These are phyloP conservation scores for Eucalyptus urophylla DNA, from an alignment of 345 rosid species.

Conservation along the genomic window DNA sequence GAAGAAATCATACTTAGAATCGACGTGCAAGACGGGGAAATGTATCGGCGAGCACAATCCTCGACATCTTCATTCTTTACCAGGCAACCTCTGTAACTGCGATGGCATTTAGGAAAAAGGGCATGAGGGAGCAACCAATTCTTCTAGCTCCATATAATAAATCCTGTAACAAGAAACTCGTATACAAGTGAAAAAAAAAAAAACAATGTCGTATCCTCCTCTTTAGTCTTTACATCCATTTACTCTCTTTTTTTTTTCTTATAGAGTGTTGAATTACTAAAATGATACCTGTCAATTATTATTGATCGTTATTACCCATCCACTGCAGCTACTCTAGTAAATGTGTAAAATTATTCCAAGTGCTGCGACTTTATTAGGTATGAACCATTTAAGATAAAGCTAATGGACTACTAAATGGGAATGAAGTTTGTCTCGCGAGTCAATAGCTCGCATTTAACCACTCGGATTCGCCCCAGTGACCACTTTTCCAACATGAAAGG, in stretches of 20 bases:
- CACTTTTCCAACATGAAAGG: no score
- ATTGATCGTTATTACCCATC: neutral
- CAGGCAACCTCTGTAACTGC: neutral
- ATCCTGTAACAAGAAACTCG: neutral
- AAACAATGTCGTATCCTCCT: neutral
- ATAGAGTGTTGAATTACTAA: neutral
- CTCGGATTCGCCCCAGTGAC: no score
- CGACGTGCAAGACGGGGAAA: neutral
- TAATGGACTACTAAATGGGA: no score
- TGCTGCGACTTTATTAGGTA: no score
- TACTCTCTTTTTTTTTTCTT: rapidly evolving
- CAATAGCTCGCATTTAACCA: no score
- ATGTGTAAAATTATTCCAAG: neutral
- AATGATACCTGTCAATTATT: neutral
- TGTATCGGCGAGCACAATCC: neutral
- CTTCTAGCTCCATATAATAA: neutral
- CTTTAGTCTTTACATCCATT: neutral
- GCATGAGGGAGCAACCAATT: neutral
- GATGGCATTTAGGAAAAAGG: neutral
- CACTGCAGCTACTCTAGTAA: neutral
- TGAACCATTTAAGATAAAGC: no score
- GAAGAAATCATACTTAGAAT: neutral
- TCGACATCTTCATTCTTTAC: neutral
- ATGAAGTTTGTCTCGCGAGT: no score
- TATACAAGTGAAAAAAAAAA: neutral